Evolutionary conservation across 2,329 filamentous ascomycete genomes (phyloP).

Genomic region (Hymenoscyphus albidus): DNA sequence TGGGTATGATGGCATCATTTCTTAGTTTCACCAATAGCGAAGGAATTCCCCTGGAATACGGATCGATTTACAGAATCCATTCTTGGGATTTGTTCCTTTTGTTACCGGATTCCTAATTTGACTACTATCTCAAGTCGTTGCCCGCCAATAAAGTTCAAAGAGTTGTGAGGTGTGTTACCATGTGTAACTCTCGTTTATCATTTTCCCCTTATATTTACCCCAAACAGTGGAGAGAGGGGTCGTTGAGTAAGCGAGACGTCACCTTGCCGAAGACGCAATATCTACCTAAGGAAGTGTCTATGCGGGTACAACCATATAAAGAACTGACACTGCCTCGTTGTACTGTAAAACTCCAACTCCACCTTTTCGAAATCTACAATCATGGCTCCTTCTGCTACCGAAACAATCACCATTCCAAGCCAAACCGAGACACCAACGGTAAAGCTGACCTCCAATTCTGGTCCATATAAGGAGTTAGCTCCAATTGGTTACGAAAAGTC

Average conservation of each 20-base stretch:
- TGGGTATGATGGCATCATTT: constrained; percentile 15
- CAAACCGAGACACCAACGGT: constrained; percentile 14
- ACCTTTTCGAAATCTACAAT: constrained; percentile 8
- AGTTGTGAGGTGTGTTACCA: background rate
- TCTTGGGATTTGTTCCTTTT: background rate
- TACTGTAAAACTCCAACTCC: background rate
- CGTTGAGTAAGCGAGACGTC: background rate
- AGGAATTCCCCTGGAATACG: background rate
- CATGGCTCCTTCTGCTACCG: constrained; percentile 33
- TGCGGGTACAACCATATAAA: constrained; percentile 2
- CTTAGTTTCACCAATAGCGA: constrained; percentile 10
- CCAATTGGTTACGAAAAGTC: constrained; percentile 32
- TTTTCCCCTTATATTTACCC: background rate
- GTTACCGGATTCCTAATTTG: background rate
- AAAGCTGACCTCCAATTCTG: constrained; percentile 25
- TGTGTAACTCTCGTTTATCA: background rate
- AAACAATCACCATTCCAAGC: constrained; percentile 24
- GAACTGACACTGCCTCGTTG: background rate
- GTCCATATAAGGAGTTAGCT: constrained; percentile 33
- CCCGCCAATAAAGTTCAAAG: constrained; percentile 5
- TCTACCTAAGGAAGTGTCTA: background rate
- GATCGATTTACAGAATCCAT: background rate
- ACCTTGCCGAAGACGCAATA: constrained; percentile 5
- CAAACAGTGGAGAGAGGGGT: constrained; percentile 6
- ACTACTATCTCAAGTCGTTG: background rate